Evolutionary conservation across 192 early-diverging fungal genomes (phyloP).

Genomic region (Backusella macrospora): DNA sequence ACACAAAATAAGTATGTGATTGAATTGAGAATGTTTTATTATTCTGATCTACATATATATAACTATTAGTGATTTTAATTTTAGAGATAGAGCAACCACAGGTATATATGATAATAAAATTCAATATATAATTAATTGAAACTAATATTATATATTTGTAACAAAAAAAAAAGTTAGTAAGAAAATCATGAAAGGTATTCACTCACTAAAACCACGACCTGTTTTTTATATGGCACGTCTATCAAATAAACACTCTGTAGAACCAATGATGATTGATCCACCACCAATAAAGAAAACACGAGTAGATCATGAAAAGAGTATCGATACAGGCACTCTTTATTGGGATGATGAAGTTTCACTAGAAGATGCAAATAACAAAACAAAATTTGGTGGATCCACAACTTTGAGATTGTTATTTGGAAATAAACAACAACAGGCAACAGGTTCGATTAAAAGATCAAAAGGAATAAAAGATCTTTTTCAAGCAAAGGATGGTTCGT

Average conservation of each 20-base stretch:
- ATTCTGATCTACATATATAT: not conserved
- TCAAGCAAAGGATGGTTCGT: conserved; percentile 1
- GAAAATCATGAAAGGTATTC: conserved; percentile 3
- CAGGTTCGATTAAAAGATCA: not conserved
- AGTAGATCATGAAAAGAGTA: not conserved
- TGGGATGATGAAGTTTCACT: not conserved
- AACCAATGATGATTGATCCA: conserved; percentile 2
- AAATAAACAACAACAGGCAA: not conserved
- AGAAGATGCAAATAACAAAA: not conserved
- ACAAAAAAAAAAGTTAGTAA: conserved; percentile 6
- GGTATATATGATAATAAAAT: not conserved
- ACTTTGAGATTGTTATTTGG: not conserved
- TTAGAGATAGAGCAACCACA: not conserved
- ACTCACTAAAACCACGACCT: conserved; percentile 12
- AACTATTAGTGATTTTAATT: not conserved
- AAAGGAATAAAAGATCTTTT: conserved; percentile 14
- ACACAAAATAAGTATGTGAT: not conserved
- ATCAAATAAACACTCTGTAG: conserved; percentile 7
- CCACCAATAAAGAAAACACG: not conserved
- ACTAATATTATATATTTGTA: not conserved
- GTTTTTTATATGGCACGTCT: conserved; percentile 1
- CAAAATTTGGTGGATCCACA: not conserved
- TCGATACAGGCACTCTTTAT: not conserved
- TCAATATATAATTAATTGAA: not conserved
- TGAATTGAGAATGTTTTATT: not conserved